These are phyloP conservation scores for Apophysomyces variabilis DNA, from an alignment of 371 early-diverging fungal species.

Conservation along the genomic window DNA sequence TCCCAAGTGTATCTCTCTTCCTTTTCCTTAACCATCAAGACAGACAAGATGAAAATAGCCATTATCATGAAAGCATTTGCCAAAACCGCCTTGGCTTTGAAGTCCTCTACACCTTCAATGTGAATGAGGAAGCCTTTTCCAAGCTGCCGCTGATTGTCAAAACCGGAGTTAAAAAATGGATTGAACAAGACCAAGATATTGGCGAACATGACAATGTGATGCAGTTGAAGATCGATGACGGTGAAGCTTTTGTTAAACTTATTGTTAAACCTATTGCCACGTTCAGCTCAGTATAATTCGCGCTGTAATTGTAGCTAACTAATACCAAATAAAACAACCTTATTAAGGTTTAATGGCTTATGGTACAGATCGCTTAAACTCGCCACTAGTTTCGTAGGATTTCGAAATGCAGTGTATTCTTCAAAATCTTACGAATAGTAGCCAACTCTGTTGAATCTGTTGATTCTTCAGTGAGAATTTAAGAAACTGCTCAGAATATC, in stretches of 20 bases:
- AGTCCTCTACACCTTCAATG: neutral
- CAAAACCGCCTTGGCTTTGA: neutral
- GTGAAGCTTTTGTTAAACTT: neutral
- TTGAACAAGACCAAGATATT: neutral
- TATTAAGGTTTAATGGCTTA: neutral
- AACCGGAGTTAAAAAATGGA: neutral
- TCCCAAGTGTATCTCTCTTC: neutral
- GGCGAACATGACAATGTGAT: neutral
- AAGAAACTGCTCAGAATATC: no score
- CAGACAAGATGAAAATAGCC: neutral
- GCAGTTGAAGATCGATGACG: constrained; percentile 1
- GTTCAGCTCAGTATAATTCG: neutral
- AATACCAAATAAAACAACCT: neutral
- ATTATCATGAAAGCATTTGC: neutral
- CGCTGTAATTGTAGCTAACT: neutral
- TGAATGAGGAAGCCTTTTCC: neutral
- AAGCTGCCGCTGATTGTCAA: neutral
- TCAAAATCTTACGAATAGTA: no score
- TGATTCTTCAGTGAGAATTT: no score
- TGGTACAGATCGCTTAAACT: neutral
- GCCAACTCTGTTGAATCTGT: no score
- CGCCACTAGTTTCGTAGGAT: no score
- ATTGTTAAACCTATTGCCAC: neutral
- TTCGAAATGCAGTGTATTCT: no score
- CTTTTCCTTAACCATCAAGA: neutral